phyloP scores from a whole-genome alignment of 2,329 filamentous ascomycete genomes.

The Didymella pomorum region DNA sequence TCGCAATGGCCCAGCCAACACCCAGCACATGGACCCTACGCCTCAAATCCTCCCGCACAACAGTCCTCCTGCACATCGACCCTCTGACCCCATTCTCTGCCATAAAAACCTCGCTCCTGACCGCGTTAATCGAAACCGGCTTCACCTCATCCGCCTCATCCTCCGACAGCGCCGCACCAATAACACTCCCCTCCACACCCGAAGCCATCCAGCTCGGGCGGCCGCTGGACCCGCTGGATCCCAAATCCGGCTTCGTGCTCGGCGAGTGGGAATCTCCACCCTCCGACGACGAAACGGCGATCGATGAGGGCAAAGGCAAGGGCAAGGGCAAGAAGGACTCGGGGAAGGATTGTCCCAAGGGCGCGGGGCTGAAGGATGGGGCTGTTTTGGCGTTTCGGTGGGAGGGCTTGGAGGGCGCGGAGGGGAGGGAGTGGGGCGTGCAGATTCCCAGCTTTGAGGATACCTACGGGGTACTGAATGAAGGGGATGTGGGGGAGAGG shows the following conservation, averaged over 20 bases:
- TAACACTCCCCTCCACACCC: slow-evolving; percentile 49
- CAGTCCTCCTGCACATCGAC: slow-evolving; percentile 57
- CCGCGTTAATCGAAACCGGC: slow-evolving; percentile 52
- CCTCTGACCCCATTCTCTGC: slow-evolving; percentile 52
- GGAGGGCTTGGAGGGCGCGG: slow-evolving; percentile 33
- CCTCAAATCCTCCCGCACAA: slow-evolving; percentile 57
- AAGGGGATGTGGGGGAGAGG: slow-evolving; percentile 41
- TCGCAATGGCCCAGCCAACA: slow-evolving; percentile 36
- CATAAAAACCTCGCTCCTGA: slow-evolving; percentile 54
- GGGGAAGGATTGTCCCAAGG: slow-evolving; percentile 46
- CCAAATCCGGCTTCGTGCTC: slow-evolving; percentile 49
- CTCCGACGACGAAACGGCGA: slow-evolving; percentile 36
- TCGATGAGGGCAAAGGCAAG: slow-evolving; percentile 50
- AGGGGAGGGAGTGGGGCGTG: slow-evolving; percentile 44
- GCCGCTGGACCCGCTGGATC: slow-evolving; percentile 46
- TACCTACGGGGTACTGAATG: slow-evolving; percentile 45
- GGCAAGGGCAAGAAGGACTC: slow-evolving; percentile 26
- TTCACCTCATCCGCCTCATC: slow-evolving; percentile 41
- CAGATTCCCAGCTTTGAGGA: slow-evolving; percentile 49
- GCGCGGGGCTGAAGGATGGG: slow-evolving; percentile 46
- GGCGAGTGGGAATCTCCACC: slow-evolving; percentile 46
- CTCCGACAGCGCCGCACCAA: no score
- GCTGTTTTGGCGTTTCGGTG: slow-evolving; percentile 50
- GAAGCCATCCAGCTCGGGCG: slow-evolving; percentile 54
- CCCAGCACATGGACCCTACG: slow-evolving; percentile 54